Base-by-base conservation (phyloP, 768 basidiomycete genomes). In the Suillus tomentosus region DNA sequence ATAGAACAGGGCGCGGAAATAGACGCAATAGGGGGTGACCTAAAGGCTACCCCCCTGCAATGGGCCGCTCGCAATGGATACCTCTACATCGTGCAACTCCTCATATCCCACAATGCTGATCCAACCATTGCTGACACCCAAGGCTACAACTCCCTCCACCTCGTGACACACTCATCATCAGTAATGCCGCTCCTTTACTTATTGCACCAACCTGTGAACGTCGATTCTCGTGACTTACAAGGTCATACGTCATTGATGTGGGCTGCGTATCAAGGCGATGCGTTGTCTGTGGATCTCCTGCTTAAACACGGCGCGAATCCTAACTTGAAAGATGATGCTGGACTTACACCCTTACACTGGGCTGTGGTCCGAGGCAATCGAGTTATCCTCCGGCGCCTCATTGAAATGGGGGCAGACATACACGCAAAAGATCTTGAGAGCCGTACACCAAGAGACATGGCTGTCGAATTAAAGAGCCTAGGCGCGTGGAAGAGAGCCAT, bases 181-280 rank as follows among this genome's bases (percentile, higher is more conserved):
- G 92, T 99, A 66, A 97, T 98, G 96, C 92, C 97, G 0, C 76
- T 99, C 43, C 80, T 98, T 43, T 96, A 94, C 71, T 81, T 97
- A 31, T 83, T 99, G 7, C 94, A 96, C 73, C 96, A 98, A 74
- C 95, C 96, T 3, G 85, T 99, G 66, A 89, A 87, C 50, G 90
- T 98, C 64, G 97, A 99, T 73, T 90, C 90, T 55, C 85, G 88
- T 47, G 97, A 99, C 75, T 81, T 88, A 1, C 91, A 94, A 70
- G 97, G 97, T 0, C 97, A 99, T 73, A 97, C 96, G 0, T 84
- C 93, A 0, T 82, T 99, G 58, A 97, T 98, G 94, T 99, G 97
- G 97, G 97, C 97, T 6, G 94, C 95, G 10, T 99, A 99, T 76
- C 97, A 99, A 74, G 97, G 97, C 54, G 97, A 99, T 72, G 95